Percentiles rank a stretch among this genome's conserved stretches.
These are phyloP conservation scores for Grosmannia huntii DNA, from an alignment of 2,329 filamentous ascomycete genomes.

Conservation along the genomic window DNA sequence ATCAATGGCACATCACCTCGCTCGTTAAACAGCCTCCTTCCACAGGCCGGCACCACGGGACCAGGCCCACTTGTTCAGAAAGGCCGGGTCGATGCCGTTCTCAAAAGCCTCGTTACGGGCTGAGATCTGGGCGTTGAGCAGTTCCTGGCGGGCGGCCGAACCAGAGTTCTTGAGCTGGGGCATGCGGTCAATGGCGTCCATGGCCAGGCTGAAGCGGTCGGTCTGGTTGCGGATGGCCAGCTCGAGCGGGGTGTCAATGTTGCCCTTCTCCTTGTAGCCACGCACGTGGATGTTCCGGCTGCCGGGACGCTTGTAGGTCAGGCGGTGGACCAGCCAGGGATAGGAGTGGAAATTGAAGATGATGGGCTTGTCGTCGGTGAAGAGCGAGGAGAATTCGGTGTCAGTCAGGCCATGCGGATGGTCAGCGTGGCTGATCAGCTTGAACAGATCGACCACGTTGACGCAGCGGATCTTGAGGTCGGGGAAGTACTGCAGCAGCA, in stretches of 20 bases:
- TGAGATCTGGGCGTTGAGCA: constrained; percentile 51
- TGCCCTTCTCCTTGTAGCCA: constrained; percentile 73
- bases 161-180: constrained; percentile 50
- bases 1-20: too few relatives aligned
- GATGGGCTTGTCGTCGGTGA: constrained; percentile 59
- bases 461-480: constrained; percentile 65
- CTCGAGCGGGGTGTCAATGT: constrained; percentile 71
- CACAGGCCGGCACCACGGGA: constrained; percentile 23
- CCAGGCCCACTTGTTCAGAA: constrained; percentile 56
- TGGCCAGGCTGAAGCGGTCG: constrained; percentile 64
- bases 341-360: constrained; percentile 82
- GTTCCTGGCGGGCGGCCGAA: constrained; percentile 45
- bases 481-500: constrained; percentile 59
- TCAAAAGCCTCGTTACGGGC: constrained; percentile 55
- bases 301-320: constrained; percentile 64
- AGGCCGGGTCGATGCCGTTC: constrained; percentile 54
- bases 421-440: constrained; percentile 55
- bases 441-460: constrained; percentile 72
- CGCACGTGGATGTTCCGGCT: constrained; percentile 58
- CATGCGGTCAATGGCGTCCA: constrained; percentile 62
- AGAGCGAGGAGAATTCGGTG: constrained; percentile 52
- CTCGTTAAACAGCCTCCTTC: constrained; percentile 10
- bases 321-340: constrained; percentile 64
- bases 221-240: constrained; percentile 66
- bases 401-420: constrained; percentile 64